These are phyloP conservation scores for Globisporangium canariense DNA, from an alignment of 352 stramenopile species.

Conservation along the genomic window DNA sequence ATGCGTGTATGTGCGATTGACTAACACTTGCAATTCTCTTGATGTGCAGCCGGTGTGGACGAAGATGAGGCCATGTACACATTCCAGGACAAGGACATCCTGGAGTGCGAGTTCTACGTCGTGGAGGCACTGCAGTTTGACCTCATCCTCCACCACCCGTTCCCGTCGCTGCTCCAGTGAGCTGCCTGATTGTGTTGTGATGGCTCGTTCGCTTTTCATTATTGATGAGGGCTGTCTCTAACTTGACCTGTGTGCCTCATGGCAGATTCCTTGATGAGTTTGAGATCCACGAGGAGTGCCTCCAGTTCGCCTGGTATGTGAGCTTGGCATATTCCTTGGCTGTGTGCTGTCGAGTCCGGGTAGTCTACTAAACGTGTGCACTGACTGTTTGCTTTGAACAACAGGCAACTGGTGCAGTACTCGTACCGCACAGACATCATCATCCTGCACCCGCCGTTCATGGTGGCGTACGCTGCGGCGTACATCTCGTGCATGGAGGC, in stretches of 20 bases:
- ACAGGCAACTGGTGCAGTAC: slow-evolving; percentile 84
- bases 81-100: slow-evolving; percentile 88
- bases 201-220: no score
- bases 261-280: slow-evolving; percentile 78
- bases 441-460: slow-evolving; percentile 79
- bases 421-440: slow-evolving; percentile 88
- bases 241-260: not conserved
- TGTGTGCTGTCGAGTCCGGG: not conserved
- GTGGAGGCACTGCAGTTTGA: slow-evolving; percentile 87
- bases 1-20: not conserved
- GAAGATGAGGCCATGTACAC: slow-evolving; percentile 87
- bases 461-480: slow-evolving; percentile 81
- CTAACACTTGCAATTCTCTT: not conserved
- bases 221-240: not conserved
- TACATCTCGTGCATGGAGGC: slow-evolving; percentile 79
- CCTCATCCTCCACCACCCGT: slow-evolving; percentile 85
- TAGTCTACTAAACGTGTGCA: not conserved
- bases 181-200: slow-evolving; percentile 7
- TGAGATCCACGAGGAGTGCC: slow-evolving; percentile 83
- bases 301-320: slow-evolving; percentile 75
- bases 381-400: not conserved
- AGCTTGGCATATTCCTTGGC: not conserved
- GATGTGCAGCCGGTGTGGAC: slow-evolving; percentile 58
- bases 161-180: slow-evolving; percentile 77
- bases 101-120: slow-evolving; percentile 90